phyloP scores from a whole-genome alignment of 1,139 yeast genomes.

The Yamadazyma conglobata region DNA sequence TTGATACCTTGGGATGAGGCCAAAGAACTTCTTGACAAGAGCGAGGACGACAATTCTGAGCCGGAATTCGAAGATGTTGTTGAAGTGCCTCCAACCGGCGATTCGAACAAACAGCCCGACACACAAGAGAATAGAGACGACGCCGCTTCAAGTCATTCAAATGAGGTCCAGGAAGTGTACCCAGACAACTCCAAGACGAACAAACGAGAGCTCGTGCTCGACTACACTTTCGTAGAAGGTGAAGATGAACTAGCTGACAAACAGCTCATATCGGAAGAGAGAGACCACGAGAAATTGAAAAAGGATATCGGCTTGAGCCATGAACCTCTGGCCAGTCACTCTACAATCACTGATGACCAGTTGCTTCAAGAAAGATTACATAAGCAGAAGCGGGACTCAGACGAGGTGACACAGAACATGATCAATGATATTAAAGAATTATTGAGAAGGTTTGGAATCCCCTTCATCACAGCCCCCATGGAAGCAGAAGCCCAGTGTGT shows the following conservation, averaged over 20 bases:
- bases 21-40: conserved; percentile 19
- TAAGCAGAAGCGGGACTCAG: conserved; percentile 80
- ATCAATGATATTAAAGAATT: conserved; percentile 86
- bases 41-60: neutral
- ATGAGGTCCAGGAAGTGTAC: conserved; percentile 9
- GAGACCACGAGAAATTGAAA: conserved; percentile 66
- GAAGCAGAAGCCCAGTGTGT: conserved; percentile 99
- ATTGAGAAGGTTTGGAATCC: conserved; percentile 83
- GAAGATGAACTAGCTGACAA: conserved; percentile 68
- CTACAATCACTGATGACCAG: conserved; percentile 48
- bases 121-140: conserved; percentile 3
- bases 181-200: conserved; percentile 11
- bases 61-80: conserved; percentile 9
- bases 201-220: conserved; percentile 21
- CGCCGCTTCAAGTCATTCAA: conserved; percentile 13
- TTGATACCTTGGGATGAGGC: conserved; percentile 49
- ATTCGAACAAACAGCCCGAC: conserved; percentile 1
- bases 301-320: conserved; percentile 36
- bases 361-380: conserved; percentile 56
- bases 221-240: conserved; percentile 69
- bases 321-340: conserved; percentile 13
- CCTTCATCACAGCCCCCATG: conserved; percentile 93
- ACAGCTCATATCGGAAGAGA: conserved; percentile 65
- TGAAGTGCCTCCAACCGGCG: conserved; percentile 11
- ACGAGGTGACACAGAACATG: conserved; percentile 86